A percentile compares a stretch with the other conserved stretches of the same genome.
Evolutionary conservation across 2,329 filamentous ascomycete species (phyloP).

Genomic region (Xylariaceae sp.): DNA sequence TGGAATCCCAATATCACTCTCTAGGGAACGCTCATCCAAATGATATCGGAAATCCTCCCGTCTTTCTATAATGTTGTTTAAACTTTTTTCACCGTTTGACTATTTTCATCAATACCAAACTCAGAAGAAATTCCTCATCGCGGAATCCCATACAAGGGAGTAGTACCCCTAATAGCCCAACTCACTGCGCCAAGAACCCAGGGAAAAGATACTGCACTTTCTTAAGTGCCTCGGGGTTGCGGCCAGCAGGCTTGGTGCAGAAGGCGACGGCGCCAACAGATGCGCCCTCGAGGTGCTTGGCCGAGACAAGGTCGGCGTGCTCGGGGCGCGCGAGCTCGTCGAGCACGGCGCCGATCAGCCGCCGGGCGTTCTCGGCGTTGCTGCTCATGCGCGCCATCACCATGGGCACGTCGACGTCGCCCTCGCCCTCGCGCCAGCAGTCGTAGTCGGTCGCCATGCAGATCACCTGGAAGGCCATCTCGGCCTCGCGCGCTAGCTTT

Average conservation of each 20-base stretch:
- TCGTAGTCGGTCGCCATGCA: slow-evolving; percentile 99
- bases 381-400: slow-evolving; percentile 95
- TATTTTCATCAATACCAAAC: neutral
- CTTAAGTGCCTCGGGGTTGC: slow-evolving; percentile 69
- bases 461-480: slow-evolving; percentile 96
- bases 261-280: slow-evolving; percentile 72
- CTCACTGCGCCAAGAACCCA: slow-evolving; percentile 54
- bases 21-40: too few species aligned
- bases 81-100: too few species aligned
- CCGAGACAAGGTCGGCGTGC: slow-evolving; percentile 66
- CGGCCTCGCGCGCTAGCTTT: slow-evolving; percentile 92
- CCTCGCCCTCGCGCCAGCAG: slow-evolving; percentile 76
- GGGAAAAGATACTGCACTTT: slow-evolving; percentile 86
- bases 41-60: too few species aligned
- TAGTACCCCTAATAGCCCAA: too few species aligned
- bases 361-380: slow-evolving; percentile 82
- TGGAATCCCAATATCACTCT: too few species aligned
- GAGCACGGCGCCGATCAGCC: slow-evolving; percentile 79
- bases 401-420: slow-evolving; percentile 85
- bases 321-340: slow-evolving; percentile 76
- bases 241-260: slow-evolving; percentile 76
- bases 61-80: too few species aligned
- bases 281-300: slow-evolving; percentile 74
- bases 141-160: too few species aligned
- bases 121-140: too few species aligned